Percentiles rank a stretch among this genome's conserved stretches.
Evolutionary conservation across 371 early-diverging fungal genomes (phyloP).

Genomic region (Amoeboaphelidium protococcarum): DNA sequence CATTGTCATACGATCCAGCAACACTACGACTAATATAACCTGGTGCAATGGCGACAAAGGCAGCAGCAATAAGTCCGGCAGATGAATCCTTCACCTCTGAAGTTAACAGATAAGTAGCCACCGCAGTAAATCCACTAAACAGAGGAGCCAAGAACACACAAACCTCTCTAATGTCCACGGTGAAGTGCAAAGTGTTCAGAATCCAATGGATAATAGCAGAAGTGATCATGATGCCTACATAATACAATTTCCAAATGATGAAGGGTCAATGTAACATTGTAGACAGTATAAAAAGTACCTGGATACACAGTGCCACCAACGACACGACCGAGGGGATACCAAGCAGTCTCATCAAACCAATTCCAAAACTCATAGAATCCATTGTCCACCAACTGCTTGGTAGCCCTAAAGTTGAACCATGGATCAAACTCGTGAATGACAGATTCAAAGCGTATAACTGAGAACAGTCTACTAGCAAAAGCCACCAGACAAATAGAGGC

Average conservation of each 20-base stretch:
- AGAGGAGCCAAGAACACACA: constrained; percentile 89
- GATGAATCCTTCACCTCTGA: constrained; percentile 62
- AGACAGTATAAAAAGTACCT: not conserved
- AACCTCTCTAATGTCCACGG: constrained; percentile 88
- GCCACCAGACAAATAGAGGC: constrained; percentile 61
- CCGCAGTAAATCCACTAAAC: constrained; percentile 77
- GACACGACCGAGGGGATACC: constrained; percentile 96
- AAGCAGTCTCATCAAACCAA: constrained; percentile 95
- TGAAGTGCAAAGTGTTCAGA: constrained; percentile 58
- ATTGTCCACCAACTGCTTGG: constrained; percentile 71
- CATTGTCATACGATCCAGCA: constrained; percentile 97
- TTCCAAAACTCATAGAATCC: constrained; percentile 94
- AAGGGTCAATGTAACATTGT: constrained; percentile 2
- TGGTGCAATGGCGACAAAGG: constrained; percentile 89
- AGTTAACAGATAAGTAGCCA: constrained; percentile 74
- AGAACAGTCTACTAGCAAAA: constrained; percentile 76
- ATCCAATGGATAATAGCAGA: constrained; percentile 82
- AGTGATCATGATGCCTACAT: constrained; percentile 94
- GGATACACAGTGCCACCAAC: constrained; percentile 96
- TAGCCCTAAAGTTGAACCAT: constrained; percentile 95
- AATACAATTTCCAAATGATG: too few species aligned
- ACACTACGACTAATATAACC: constrained; percentile 97
- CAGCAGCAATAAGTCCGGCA: constrained; percentile 82
- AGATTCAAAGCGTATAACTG: constrained; percentile 70
- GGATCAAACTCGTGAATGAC: constrained; percentile 99